Percentiles rank a stretch among this genome's conserved stretches.
Evolutionary conservation across 306 rosid genomes (phyloP).

Genomic region (Dryas octopetala): DNA sequence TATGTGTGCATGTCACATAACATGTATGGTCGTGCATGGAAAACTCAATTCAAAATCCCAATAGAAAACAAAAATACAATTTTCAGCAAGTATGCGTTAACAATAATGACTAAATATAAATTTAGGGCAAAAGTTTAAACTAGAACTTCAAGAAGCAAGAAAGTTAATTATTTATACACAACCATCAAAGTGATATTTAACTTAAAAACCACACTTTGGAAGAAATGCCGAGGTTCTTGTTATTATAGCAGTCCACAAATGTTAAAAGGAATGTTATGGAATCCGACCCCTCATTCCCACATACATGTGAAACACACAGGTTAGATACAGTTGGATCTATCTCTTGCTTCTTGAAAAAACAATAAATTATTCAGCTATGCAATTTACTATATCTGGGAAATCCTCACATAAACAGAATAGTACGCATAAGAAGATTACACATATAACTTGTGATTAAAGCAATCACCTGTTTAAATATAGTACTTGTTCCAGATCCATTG

Average conservation of each 20-base stretch:
- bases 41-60: background rate
- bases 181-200: background rate
- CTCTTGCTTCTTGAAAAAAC: background rate
- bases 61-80: background rate
- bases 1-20: background rate
- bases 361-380: background rate
- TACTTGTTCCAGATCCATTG: constrained; percentile 93
- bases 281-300: background rate
- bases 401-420: constrained; percentile 22
- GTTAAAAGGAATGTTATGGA: background rate
- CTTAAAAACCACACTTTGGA: background rate
- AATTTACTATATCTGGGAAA: background rate
- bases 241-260: background rate
- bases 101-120: background rate
- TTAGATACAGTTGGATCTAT: background rate
- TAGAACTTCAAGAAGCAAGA: background rate
- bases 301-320: background rate
- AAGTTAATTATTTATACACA: background rate
- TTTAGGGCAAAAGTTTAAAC: background rate
- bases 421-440: constrained; percentile 6
- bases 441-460: constrained; percentile 19
- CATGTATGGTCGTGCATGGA: background rate
- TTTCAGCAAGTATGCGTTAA: background rate
- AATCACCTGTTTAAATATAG: constrained; percentile 95
- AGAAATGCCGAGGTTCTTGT: background rate